Evolutionary conservation across 768 basidiomycete genomes (phyloP).

Genomic region (Lactifluus piperatus): DNA sequence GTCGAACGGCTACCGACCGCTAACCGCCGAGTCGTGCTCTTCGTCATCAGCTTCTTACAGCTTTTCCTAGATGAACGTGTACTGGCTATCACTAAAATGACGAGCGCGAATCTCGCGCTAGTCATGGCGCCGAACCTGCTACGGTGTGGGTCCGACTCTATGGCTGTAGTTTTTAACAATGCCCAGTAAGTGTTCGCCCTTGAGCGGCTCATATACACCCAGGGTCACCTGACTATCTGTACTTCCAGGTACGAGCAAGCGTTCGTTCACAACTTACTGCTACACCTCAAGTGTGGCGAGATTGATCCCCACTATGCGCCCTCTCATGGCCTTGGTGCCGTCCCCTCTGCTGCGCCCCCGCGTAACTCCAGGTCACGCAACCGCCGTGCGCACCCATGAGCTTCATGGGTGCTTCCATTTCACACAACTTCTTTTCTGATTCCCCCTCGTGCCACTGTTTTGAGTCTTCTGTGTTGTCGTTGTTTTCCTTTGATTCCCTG

Average conservation of each 20-base stretch:
- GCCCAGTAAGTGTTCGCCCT: constrained; percentile 54
- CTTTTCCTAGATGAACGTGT: constrained; percentile 76
- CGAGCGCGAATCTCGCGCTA: constrained; percentile 74
- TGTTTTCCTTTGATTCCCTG: not conserved
- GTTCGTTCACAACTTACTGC: constrained; percentile 77
- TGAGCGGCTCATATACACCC: not conserved
- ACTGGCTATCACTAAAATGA: constrained; percentile 78
- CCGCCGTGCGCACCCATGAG: constrained; percentile 29
- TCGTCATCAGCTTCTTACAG: constrained; percentile 87
- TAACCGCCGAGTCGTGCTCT: constrained; percentile 79
- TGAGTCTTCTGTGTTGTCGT: not conserved
- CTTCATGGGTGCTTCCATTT: not conserved
- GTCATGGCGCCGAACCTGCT: constrained; percentile 91
- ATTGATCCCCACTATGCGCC: constrained; percentile 76
- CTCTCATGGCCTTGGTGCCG: constrained; percentile 68
- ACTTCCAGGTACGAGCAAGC: constrained; percentile 61
- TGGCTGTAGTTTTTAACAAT: constrained; percentile 86
- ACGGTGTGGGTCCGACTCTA: constrained; percentile 79
- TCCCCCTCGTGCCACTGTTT: not conserved
- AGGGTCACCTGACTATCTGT: not conserved
- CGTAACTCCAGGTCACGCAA: constrained; percentile 49
- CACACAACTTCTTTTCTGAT: not conserved
- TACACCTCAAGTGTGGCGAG: constrained; percentile 67
- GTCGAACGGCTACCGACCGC: constrained; percentile 74
- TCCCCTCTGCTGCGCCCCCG: constrained; percentile 35